Evolutionary conservation across 257 asterid species (phyloP).

Genomic region (Gentiana dahurica): DNA sequence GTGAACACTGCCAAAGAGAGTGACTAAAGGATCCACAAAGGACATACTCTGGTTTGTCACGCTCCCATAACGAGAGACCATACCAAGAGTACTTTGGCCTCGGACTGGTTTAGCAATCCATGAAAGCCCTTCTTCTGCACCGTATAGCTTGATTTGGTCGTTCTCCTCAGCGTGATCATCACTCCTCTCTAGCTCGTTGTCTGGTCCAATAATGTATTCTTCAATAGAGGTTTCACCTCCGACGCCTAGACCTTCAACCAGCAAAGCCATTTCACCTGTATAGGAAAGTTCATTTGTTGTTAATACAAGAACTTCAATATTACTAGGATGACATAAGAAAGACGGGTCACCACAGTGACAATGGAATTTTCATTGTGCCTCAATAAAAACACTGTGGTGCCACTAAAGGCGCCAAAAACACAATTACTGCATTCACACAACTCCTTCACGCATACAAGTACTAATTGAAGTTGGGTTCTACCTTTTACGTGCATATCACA

Average conservation of each 20-base stretch:
- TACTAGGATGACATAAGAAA: background rate
- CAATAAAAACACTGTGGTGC: too few species aligned
- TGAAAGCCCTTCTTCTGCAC: constrained; percentile 34
- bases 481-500: too few species aligned
- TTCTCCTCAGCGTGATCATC: constrained; percentile 17
- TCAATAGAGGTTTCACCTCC: constrained; percentile 47
- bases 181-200: constrained; percentile 17
- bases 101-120: constrained; percentile 46
- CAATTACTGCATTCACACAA: background rate
- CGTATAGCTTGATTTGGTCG: constrained; percentile 35
- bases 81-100: constrained; percentile 22
- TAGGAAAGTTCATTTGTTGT: background rate
- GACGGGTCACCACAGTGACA: too few species aligned
- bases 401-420: background rate
- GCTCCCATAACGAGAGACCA: constrained; percentile 39
- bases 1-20: constrained; percentile 51
- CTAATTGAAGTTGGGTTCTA: background rate
- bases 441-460: background rate
- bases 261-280: constrained; percentile 66
- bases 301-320: background rate
- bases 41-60: constrained; percentile 18
- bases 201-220: constrained; percentile 49
- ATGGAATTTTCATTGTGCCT: background rate
- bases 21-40: constrained; percentile 46
- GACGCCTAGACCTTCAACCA: constrained; percentile 61